These are phyloP conservation scores for Naegleria fowleri DNA, from an alignment of 208 protist species.

Conservation along the genomic window DNA sequence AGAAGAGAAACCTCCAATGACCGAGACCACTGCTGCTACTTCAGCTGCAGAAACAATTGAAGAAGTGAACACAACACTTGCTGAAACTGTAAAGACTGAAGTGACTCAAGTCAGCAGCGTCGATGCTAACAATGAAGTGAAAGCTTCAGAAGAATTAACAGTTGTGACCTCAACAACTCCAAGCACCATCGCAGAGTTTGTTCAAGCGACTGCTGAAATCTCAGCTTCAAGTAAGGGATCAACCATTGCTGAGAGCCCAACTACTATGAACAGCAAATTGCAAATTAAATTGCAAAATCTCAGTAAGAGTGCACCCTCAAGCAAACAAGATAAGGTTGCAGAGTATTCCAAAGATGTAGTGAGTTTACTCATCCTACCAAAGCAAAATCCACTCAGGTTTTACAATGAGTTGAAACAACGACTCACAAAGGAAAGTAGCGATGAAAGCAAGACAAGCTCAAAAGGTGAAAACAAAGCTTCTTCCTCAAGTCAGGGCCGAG, in stretches of 20 bases:
- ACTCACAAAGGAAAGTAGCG: not conserved
- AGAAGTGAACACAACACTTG: not conserved
- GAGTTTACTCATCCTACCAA: not conserved
- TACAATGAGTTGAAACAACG: not conserved
- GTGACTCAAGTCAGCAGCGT: too few relatives aligned
- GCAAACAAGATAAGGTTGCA: not conserved
- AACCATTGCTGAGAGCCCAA: too few relatives aligned
- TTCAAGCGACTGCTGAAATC: too few relatives aligned
- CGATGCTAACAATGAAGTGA: not conserved
- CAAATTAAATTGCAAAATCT: too few relatives aligned
- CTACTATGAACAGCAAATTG: too few relatives aligned
- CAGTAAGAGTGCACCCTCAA: too few relatives aligned
- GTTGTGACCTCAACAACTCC: too few relatives aligned
- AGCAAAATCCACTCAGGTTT: not conserved
- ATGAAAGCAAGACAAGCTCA: too few relatives aligned
- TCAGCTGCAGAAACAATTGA: not conserved
- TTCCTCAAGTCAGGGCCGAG: not conserved
- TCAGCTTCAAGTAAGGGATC: too few relatives aligned
- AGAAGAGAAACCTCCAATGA: too few relatives aligned
- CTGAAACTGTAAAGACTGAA: too few relatives aligned
- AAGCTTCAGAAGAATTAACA: not conserved
- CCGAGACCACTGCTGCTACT: not conserved
- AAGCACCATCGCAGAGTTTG: too few relatives aligned
- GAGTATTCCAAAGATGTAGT: not conserved
- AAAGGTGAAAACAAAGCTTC: not conserved